Conservation (phyloP, 768 basidiomycete species). For the Phanerochaete sordida region DNA sequence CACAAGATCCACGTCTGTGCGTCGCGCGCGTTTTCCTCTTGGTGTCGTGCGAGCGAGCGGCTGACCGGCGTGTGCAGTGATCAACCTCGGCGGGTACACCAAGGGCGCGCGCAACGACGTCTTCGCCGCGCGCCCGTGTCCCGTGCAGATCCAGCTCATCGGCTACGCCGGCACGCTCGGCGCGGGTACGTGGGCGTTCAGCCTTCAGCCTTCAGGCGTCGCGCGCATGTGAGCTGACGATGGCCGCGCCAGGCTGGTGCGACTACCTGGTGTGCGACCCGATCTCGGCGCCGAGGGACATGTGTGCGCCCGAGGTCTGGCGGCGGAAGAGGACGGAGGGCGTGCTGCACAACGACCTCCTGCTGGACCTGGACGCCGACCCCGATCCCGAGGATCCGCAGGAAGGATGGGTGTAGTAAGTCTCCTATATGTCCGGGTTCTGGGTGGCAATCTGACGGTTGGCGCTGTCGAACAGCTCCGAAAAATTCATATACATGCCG, state of each 20-base stretch:
- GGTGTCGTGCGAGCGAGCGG: too few species aligned
- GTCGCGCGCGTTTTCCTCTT: too few species aligned
- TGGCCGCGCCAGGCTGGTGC: constrained; percentile 37
- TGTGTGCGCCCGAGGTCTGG: constrained; percentile 31
- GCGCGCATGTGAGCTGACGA: background rate
- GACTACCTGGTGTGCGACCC: constrained; percentile 45
- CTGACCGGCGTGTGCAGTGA: constrained; percentile 26
- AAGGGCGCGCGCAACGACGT: constrained; percentile 51
- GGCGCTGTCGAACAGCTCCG: constrained; percentile 26
- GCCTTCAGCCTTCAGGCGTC: background rate
- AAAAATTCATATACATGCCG: constrained; percentile 45
- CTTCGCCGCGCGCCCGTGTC: constrained; percentile 46
- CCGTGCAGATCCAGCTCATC: constrained; percentile 47
- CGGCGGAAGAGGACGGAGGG: constrained; percentile 9
- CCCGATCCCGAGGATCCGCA: constrained; percentile 37
- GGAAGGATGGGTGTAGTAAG: constrained; percentile 43
- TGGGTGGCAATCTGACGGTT: background rate
- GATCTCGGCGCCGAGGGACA: constrained; percentile 39
- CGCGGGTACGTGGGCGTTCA: constrained; percentile 25
- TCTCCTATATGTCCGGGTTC: constrained; percentile 6
- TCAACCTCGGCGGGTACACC: constrained; percentile 48
- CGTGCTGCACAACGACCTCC: background rate
- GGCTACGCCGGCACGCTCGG: constrained; percentile 48
- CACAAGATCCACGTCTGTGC: constrained; percentile 45
- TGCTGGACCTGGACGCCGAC: constrained; percentile 33